Evolutionary conservation across 768 basidiomycete genomes (phyloP), one percentile per base, ranked within the genome.

Genomic region (Gloeostereum incarnatum): DNA sequence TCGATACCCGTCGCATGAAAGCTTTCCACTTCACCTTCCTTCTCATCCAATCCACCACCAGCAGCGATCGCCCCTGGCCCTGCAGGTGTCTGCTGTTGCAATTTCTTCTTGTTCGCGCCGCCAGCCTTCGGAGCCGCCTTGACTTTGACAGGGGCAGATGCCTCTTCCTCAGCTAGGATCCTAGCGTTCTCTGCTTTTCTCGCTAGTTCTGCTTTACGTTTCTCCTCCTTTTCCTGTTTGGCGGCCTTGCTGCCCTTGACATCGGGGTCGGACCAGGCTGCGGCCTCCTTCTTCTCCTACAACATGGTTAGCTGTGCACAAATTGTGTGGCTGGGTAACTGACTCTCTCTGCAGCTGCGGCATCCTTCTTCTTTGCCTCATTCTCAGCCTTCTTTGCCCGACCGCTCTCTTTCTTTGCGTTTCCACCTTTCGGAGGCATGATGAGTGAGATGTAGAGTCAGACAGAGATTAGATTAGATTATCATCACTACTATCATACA

Each of bases 371-470:
- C 68, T 82, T 88, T 6, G 73, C 67, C 54, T 89, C 87, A 54
- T 90, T 92, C 53, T 92, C 86, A 18, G 87, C 87, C 58, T 96
- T 96, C 63, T 89, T 92, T 1, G 91, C 83, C 38, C 85, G 62
- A 3, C 92, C 91, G 30, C 76, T 61, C 59, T 94, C 92, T 57
- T 94, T 94, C 78, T 94, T 96, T 41, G 87, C 68, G 67, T 91
- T 94, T 49, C 71, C 77, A 45, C 81, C 85, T 59, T 88, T 34
- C 7, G 92, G 91, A 34, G 92, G 61, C 92, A 93, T 92, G 19
- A 36, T 54, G 36, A n/a, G n/a, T 13, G 21, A 9, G 36, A 24
- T 8, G 22, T 14, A 29, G 26, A n/a, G n/a, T n/a, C n/a, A n/a
- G n/a, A n/a, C n/a, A n/a, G n/a, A n/a, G n/a, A n/a, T n/a, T n/a